Base-by-base conservation (phyloP, 2,329 filamentous ascomycete genomes). In the Cordyceps sp. region DNA sequence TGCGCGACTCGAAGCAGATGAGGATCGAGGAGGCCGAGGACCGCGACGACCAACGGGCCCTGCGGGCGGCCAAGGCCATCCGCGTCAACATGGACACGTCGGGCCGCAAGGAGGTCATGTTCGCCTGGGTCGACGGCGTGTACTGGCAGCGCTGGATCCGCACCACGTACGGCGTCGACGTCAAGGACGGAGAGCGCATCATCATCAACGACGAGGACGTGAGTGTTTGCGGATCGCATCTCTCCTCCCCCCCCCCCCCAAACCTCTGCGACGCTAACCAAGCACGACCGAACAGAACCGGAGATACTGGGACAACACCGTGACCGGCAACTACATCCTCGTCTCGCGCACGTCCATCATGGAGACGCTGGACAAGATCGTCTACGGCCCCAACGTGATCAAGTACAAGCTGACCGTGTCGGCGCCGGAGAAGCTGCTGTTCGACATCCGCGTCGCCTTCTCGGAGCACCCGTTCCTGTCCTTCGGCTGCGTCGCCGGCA, bases 111-210 rank as follows among this genome's bases (percentile, higher is more conserved):
- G 81, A 93, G 50, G 85, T 96, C 26, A 73, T 74, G 8, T 98
- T 98, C 55, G 90, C 90, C 10, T 98, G 90, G 90, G 84, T 96
- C 10, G 90, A 98, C 50, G 85, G 86, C 31, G 72, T 83, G 7
- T 96, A 96, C 55, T 98, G 90, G 90, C 86, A 96, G 55, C 73
- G 88, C 39, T 98, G 90, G 90, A 73, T 98, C 41, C 71, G 79
- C 42, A 86, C 78, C n/a, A 94, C 88, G 0, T 98, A 93, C 48
- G 88, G 88, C 33, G 79, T 96, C 42, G 81, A 92, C 44, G 76
- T 90, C 38, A 76, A 70, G 48, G 76, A 90, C 39, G 86, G 88
- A 30, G 90, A 96, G 54, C 74, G 83, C 39, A 82, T 98, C 34
- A 79, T 98, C 36, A 90, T 98, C 58, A 94, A 94, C 43, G 90